Percentiles rank a stretch among this genome's conserved stretches.
phyloP scores from a whole-genome alignment of 1,139 yeast genomes.

The Geotrichum phurueaensis region DNA sequence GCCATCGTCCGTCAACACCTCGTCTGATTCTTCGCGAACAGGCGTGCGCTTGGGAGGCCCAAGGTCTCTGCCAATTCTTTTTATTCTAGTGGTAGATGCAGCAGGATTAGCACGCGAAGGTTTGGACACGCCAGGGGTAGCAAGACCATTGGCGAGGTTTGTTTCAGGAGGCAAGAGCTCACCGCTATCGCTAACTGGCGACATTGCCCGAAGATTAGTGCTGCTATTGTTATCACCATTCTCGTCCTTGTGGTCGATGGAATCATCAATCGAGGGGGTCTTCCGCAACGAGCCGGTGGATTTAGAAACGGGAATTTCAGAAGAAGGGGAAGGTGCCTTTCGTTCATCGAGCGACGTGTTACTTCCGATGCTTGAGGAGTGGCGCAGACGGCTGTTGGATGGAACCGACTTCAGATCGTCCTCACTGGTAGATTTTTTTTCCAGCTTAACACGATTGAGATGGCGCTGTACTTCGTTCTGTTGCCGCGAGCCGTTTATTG shows the following conservation, averaged over 20 bases:
- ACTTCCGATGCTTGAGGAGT: constrained; percentile 16
- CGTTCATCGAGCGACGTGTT: constrained; percentile 6
- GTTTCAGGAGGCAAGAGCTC: constrained; percentile 3
- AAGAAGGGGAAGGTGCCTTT: not conserved
- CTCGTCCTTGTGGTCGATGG: not conserved
- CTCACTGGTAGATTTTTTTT: constrained; percentile 11
- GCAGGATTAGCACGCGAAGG: constrained; percentile 15
- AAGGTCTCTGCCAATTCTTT: constrained; percentile 19
- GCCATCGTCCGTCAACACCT: constrained; percentile 3
- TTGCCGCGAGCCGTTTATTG: constrained; percentile 18
- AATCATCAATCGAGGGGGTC: not conserved
- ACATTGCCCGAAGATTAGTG: not conserved
- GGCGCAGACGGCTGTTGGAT: constrained; percentile 5
- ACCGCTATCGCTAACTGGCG: constrained; percentile 4
- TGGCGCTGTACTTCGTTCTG: constrained; percentile 18
- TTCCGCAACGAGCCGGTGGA: constrained; percentile 5
- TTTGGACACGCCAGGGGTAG: constrained; percentile 40
- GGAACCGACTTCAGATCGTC: constrained; percentile 10
- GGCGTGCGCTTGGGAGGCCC: constrained; percentile 23
- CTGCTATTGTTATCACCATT: too few species aligned
- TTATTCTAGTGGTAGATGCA: constrained; percentile 17
- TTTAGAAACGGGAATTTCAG: not conserved
- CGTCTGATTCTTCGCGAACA: constrained; percentile 15
- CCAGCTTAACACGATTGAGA: constrained; percentile 16
- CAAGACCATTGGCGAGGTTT: constrained; percentile 1